Base-by-base conservation (phyloP, 495 filamentous ascomycete genomes). In the Immersiella caudata region DNA sequence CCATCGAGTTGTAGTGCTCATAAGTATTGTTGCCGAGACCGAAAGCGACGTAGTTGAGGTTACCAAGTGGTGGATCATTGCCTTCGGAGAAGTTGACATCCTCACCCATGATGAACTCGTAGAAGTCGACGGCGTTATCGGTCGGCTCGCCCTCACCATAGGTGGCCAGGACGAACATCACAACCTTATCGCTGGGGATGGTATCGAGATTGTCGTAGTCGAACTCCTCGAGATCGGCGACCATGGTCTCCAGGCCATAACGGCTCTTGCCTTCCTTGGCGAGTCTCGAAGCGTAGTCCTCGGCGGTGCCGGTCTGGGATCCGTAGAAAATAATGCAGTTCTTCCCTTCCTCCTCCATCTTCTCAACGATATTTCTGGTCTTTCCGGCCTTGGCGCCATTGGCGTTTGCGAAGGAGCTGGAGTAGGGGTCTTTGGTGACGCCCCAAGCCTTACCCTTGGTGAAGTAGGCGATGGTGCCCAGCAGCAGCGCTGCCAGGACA, bases 1-100 rank as follows among this genome's bases (percentile, higher is more conserved):
- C 94, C 93, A 99, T 97, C 46, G 92, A 90, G 80, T 99, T 97
- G 85, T 98, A 99, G 82, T 99, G 96, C 73, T 99, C 95, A 71
- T 99, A 99, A 26, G 95, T 99, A 82, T 99, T 99, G 84, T 99
- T 91, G 68, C 95, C 95, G 12, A 99, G 87, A 73, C 95, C 95
- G 76, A 99, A 99, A 52, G 94, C 85, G 73, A 99, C 91, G 73
- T 92, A 99, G 76, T 94, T 94, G 73, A 99, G 84, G 67, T 92
- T 93, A 33, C 82, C 86, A 20, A 99, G 87, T 29, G 94, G 87
- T 70, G 89, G 84, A 3, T 94, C 92, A 27, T 89, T 87, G 65
- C 88, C 88, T 70, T 91, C 86, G 64, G 92, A 91, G 79, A 99
- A 98, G 57, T 88, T 78, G 18, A 90, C 83, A 62, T 93, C 91